Evolutionary conservation across 495 filamentous ascomycete genomes (phyloP).

Genomic region (Xylaria palmicola): DNA sequence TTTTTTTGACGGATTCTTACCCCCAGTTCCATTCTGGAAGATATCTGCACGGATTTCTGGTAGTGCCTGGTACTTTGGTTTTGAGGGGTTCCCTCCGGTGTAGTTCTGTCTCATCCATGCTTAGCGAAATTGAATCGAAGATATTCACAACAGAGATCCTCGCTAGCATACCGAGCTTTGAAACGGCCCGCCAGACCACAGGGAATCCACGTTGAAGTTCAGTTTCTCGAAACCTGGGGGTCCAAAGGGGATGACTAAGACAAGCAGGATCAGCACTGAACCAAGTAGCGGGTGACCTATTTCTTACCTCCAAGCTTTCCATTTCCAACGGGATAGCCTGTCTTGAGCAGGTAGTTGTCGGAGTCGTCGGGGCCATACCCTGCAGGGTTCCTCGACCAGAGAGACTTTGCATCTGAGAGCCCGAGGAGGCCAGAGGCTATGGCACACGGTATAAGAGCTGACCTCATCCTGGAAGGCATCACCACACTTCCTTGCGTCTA

Average conservation of each 20-base stretch:
- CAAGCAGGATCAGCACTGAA: not conserved
- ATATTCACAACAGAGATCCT: not conserved
- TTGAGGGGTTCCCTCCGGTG: conserved; percentile 46
- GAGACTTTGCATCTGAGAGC: conserved; percentile 23
- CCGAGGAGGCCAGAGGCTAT: not conserved
- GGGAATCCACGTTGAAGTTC: conserved; percentile 44
- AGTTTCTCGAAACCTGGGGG: conserved; percentile 36
- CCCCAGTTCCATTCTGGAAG: conserved; percentile 47
- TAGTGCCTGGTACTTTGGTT: conserved; percentile 32
- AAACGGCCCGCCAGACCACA: conserved; percentile 50
- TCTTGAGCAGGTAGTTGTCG: conserved; percentile 22
- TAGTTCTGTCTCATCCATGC: conserved; percentile 26
- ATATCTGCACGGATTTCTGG: conserved; percentile 44
- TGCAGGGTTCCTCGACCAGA: conserved; percentile 19
- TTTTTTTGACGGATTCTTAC: conserved; percentile 1
- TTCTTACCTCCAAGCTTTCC: conserved; percentile 33
- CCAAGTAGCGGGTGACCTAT: not conserved
- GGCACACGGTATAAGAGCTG: not conserved
- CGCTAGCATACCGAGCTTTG: conserved; percentile 16
- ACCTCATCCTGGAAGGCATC: conserved; percentile 3
- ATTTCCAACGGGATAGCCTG: conserved; percentile 40
- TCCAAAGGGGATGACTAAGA: conserved; percentile 38
- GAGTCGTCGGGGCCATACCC: conserved; percentile 25
- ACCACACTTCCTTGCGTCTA: not conserved
- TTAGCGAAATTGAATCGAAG: not conserved